Conservation (phyloP, 495 filamentous ascomycete species). For the Penicillium egyptiacum region DNA sequence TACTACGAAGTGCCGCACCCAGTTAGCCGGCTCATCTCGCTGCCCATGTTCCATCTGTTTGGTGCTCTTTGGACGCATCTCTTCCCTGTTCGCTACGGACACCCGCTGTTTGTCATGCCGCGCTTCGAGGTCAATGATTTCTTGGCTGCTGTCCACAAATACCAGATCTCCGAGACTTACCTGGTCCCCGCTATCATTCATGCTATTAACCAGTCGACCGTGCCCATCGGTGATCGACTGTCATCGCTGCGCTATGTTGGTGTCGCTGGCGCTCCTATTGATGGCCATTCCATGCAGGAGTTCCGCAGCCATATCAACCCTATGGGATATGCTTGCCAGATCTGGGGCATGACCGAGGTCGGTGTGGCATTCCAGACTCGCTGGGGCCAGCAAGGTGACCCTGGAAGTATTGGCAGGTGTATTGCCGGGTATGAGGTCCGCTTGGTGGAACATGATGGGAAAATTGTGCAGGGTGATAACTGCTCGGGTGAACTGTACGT, state of each 20-base stretch:
- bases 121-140: slow-evolving; percentile 59
- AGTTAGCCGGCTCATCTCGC: slow-evolving; percentile 52
- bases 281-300: slow-evolving; percentile 38
- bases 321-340: slow-evolving; percentile 37
- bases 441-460: slow-evolving; percentile 52
- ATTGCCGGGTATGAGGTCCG: slow-evolving; percentile 65
- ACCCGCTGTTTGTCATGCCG: slow-evolving; percentile 58
- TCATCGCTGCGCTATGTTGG: slow-evolving; percentile 48
- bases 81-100: slow-evolving; percentile 55
- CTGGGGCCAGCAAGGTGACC: slow-evolving; percentile 38
- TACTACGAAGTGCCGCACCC: slow-evolving; percentile 49
- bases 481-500: slow-evolving; percentile 55
- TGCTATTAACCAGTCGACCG: slow-evolving; percentile 44
- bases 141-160: slow-evolving; percentile 54
- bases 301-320: slow-evolving; percentile 43
- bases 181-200: slow-evolving; percentile 63
- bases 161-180: slow-evolving; percentile 60
- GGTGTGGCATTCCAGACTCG: slow-evolving; percentile 56
- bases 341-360: slow-evolving; percentile 49
- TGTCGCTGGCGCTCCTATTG: slow-evolving; percentile 53
- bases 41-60: slow-evolving; percentile 68
- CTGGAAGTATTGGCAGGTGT: slow-evolving; percentile 64
- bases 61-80: slow-evolving; percentile 54
- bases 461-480: slow-evolving; percentile 47
- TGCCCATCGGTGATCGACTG: slow-evolving; percentile 47